Base-by-base conservation (phyloP, 140 eudicot species). In the Erigeron philadelphicus region DNA sequence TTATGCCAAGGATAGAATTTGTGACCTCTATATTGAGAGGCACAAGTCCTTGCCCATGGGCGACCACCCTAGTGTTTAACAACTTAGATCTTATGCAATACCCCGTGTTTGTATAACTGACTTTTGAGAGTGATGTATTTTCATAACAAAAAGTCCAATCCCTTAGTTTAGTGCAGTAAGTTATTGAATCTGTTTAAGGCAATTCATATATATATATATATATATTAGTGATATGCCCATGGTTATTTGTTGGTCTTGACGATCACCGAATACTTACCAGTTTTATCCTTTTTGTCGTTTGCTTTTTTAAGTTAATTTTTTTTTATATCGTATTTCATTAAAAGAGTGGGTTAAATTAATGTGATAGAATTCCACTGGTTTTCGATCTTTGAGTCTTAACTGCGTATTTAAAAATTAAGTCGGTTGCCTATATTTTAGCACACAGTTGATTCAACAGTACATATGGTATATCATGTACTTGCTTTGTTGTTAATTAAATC, bases 401-500 rank as follows among this genome's bases (percentile, higher is more conserved):
- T 60, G 47, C 49, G 1, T 71, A 23, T 47, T 16, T 60, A 8
- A 6, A 7, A 70, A 58, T 3, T 16, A 5, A 71, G 6, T 4
- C n/a, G 31, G 45, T 17, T 44, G 57, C 45, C 58, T 58, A 25
- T 44, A 21, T 47, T n/a, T 10, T 45, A 47, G 47, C 68, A 31
- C 46, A 6, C n/a, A 60, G 60, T 60, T 45, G 67, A 45, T 59
- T 46, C 64, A 68, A 17, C 31, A 57, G 1, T 59, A 45, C 17
- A 71, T 72, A 15, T 54, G 76, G 50, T 47, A 35, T 43, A 13
- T 69, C 65, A 4, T 72, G 76, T 53, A 72, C 44, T 61, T 61
- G 21, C 70, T 72, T 60, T 6, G 11, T 49, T 61, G 61, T 60
- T 59, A 25, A 5, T 25, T 31, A 46, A 57, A 31, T 19, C 56